Percentiles rank a stretch among this genome's conserved stretches.
Conservation (phyloP, 495 filamentous ascomycete genomes). For the Talaromyces adpressus region DNA sequence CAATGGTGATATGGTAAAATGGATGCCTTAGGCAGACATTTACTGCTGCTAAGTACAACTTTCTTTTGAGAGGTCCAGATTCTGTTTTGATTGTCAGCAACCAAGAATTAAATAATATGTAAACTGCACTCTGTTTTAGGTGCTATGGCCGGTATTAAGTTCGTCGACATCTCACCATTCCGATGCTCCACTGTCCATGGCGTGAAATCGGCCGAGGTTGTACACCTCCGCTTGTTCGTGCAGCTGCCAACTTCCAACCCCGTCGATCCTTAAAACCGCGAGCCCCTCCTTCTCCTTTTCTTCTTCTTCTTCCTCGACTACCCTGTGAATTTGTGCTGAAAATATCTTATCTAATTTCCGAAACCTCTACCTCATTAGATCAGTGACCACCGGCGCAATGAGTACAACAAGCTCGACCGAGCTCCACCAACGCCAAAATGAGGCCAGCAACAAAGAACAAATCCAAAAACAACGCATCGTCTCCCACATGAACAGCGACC, state of each 20-base stretch:
- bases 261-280: neutral
- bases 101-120: neutral
- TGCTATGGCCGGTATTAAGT: neutral
- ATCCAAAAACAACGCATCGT: conserved; percentile 46
- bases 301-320: too few relatives aligned
- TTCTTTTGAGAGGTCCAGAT: neutral
- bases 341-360: too few relatives aligned
- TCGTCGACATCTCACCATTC: neutral
- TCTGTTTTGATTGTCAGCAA: neutral
- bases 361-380: too few relatives aligned
- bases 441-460: conserved; percentile 1
- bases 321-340: too few relatives aligned
- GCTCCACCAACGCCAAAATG: neutral
- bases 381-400: neutral
- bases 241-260: neutral
- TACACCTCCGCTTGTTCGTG: neutral
- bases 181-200: neutral
- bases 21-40: neutral
- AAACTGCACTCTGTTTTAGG: neutral
- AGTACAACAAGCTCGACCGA: neutral
- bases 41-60: neutral
- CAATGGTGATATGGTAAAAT: neutral
- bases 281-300: neutral
- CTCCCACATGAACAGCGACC: conserved; percentile 76
- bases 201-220: neutral